These are phyloP conservation scores for Russula emetica DNA, from an alignment of 768 basidiomycete species.

Conservation along the genomic window DNA sequence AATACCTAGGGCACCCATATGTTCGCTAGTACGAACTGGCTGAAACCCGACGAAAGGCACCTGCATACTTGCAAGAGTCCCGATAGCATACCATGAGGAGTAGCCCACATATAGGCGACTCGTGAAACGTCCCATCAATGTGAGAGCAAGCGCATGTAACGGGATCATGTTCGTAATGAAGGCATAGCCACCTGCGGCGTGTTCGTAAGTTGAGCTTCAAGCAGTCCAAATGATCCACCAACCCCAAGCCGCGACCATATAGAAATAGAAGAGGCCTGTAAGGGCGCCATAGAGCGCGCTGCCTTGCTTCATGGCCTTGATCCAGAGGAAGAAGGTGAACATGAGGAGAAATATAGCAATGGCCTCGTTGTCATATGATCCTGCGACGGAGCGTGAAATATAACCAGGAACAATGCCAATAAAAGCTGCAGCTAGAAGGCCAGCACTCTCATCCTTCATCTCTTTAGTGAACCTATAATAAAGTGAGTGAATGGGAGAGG, in stretches of 20 bases:
- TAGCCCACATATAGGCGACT: slow-evolving; percentile 91
- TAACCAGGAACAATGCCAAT: slow-evolving; percentile 98
- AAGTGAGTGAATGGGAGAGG: not conserved
- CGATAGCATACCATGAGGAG: slow-evolving; percentile 97
- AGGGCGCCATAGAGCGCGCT: slow-evolving; percentile 88
- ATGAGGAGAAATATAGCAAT: slow-evolving; percentile 99
- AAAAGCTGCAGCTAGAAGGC: slow-evolving; percentile 95
- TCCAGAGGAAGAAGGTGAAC: slow-evolving; percentile 98
- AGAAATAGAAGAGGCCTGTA: slow-evolving; percentile 96
- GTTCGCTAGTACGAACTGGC: slow-evolving; percentile 95
- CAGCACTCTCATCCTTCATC: slow-evolving; percentile 92
- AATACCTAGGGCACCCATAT: slow-evolving; percentile 95
- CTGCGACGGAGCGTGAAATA: slow-evolving; percentile 97
- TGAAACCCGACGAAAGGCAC: slow-evolving; percentile 99
- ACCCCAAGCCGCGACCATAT: slow-evolving; percentile 99
- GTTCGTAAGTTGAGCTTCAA: not conserved
- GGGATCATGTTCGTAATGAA: slow-evolving; percentile 99
- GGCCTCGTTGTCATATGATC: slow-evolving; percentile 99
- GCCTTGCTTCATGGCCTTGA: slow-evolving; percentile 90
- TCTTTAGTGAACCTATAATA: slow-evolving; percentile 84
- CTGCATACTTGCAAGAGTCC: slow-evolving; percentile 97
- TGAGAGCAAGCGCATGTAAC: slow-evolving; percentile 87
- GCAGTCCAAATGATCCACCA: slow-evolving; percentile 39
- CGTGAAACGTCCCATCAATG: slow-evolving; percentile 94
- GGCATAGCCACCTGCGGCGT: slow-evolving; percentile 77